Base-by-base conservation (phyloP, 306 rosid species). In the Acmispon strigosus region DNA sequence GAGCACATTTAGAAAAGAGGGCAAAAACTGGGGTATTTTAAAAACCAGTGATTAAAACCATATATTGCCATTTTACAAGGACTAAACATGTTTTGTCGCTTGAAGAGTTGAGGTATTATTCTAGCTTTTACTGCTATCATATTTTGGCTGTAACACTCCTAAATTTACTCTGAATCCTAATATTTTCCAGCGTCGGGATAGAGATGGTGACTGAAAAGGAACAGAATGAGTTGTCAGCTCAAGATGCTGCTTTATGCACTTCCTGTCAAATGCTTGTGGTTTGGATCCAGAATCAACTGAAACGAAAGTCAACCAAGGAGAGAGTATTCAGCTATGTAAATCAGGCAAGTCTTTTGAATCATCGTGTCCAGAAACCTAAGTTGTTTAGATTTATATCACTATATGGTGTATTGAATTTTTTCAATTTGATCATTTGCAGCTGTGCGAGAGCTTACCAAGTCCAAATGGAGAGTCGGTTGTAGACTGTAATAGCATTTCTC, bases 201-300 rank as follows among this genome's bases (percentile, higher is more conserved):
- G 84, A 84, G 85, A 87, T 85, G 74, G 89, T 92, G 69, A 81
- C 90, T 6, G 87, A 84, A 67, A 84, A 69, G 82, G 89, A 78
- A 60, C 43, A 78, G 19, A 8, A 62, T 52, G 76, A 53, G 60
- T 54, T 66, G 18, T 56, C 85, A 7, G 90, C 56, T 41, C 50
- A 56, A 43, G 82, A 84, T 29, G 67, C 65, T 47, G 67, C 83
- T 64, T 55, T 83, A 68, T 92, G 98, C 76, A 56, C 84, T 57
- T 79, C 87, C 72, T 92, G 98, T 77, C 85, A 89, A 76, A 84
- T 87, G 93, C 80, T 83, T 57, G 96, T 89, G 66, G 32, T 85
- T 76, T 92, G 98, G 98, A 45, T 85, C 53, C 96, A 81, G 86
- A 89, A 86, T 84, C 92, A 87, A 70, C 85, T 92, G 1, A 86